These are phyloP conservation scores for Fulvia fulva DNA, from an alignment of 2,329 filamentous ascomycete species.

Conservation along the genomic window DNA sequence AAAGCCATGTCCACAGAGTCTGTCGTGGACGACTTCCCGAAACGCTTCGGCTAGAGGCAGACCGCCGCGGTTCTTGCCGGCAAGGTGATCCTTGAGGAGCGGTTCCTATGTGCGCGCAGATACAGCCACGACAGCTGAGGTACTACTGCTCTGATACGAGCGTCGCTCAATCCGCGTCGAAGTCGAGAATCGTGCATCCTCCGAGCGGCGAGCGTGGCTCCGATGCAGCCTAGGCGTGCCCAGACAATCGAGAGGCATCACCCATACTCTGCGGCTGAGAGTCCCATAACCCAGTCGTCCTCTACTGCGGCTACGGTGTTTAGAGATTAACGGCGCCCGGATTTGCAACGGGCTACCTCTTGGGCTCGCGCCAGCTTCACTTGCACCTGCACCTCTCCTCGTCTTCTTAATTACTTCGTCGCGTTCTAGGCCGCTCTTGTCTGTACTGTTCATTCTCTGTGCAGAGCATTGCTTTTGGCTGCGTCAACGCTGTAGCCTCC, in stretches of 20 bases:
- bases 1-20: neutral
- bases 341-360: neutral
- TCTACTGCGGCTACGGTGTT: neutral
- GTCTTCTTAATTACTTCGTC: neutral
- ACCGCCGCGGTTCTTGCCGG: conserved; percentile 1
- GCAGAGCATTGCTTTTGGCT: neutral
- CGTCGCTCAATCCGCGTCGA: neutral
- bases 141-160: neutral
- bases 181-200: conserved; percentile 1
- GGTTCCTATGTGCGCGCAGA: neutral
- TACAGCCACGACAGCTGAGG: conserved; percentile 7
- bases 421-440: neutral
- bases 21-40: neutral
- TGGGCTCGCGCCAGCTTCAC: conserved; percentile 1
- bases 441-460: neutral
- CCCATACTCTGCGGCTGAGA: conserved; percentile 3
- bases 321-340: conserved; percentile 4
- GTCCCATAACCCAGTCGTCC: neutral
- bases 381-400: neutral
- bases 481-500: neutral
- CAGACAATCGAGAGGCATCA: conserved; percentile 1
- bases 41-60: neutral
- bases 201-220: neutral
- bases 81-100: neutral
- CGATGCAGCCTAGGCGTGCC: neutral